Conservation (phyloP, 176 grass and related monocot species). For the Musa schizocarpa region DNA sequence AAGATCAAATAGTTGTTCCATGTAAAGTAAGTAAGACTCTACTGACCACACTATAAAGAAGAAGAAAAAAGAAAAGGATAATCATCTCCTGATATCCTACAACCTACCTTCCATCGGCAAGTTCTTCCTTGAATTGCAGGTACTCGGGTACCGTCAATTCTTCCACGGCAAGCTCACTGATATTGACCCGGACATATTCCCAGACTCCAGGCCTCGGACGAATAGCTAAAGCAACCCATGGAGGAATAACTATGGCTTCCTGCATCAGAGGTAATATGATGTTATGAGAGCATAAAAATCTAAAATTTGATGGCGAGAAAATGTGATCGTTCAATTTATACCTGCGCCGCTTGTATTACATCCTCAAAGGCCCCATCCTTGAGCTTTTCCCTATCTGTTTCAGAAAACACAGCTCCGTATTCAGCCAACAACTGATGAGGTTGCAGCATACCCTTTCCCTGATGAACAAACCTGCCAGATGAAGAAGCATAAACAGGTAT, state of each 20-base stretch:
- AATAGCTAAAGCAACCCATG: conserved; percentile 84
- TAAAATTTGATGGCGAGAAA: background rate
- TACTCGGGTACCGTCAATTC: conserved; percentile 78
- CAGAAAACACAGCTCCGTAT: conserved; percentile 62
- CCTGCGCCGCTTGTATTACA: conserved; percentile 75
- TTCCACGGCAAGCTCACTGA: conserved; percentile 75
- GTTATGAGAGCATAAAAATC: background rate
- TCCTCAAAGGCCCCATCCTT: conserved; percentile 86
- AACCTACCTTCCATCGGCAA: conserved; percentile 57
- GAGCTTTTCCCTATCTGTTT: conserved; percentile 72
- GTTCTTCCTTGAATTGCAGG: conserved; percentile 95
- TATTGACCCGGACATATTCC: conserved; percentile 81
- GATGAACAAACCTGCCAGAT: conserved; percentile 51
- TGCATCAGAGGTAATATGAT: conserved; percentile 3
- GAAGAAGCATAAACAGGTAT: background rate
- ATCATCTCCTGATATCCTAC: background rate
- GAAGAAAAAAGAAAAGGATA: background rate
- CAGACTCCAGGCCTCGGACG: conserved; percentile 86
- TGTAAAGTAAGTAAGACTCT: background rate
- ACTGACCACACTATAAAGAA: too few species aligned
- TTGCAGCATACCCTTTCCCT: conserved; percentile 87
- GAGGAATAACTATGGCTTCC: conserved; percentile 75
- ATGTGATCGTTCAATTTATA: conserved; percentile 19
- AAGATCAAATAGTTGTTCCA: background rate
- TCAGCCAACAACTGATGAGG: conserved; percentile 80